phyloP scores from a whole-genome alignment of 2,329 filamentous ascomycete species.

The Monosporascus sp. region DNA sequence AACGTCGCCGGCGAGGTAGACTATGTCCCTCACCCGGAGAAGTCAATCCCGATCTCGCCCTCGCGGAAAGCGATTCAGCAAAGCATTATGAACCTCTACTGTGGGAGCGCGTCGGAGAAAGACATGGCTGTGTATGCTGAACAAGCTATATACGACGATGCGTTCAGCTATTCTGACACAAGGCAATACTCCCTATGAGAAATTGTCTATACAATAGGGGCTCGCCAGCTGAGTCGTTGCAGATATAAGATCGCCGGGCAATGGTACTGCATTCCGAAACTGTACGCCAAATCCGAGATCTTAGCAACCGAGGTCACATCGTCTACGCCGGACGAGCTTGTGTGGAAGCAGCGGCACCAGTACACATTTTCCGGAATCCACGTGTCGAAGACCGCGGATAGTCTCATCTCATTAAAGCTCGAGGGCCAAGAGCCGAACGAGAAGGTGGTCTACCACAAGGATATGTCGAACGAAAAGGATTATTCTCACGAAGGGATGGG shows the following conservation, averaged over 20 bases:
- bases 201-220: too few species aligned
- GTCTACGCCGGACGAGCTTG: constrained; percentile 30
- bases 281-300: constrained; percentile 33
- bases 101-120: constrained; percentile 38
- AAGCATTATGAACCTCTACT: constrained; percentile 38
- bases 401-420: constrained; percentile 33
- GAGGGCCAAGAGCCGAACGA: constrained; percentile 25
- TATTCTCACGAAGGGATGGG: constrained; percentile 40
- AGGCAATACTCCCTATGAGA: constrained; percentile 23
- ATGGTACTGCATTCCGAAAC: constrained; percentile 42
- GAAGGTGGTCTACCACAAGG: constrained; percentile 42
- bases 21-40: constrained; percentile 34
- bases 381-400: constrained; percentile 32
- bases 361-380: constrained; percentile 36
- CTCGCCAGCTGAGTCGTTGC: background rate
- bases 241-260: constrained; percentile 41
- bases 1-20: constrained; percentile 24
- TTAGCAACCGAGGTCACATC: constrained; percentile 36
- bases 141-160: constrained; percentile 41
- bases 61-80: constrained; percentile 34
- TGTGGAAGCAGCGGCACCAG: constrained; percentile 43
- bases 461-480: constrained; percentile 45
- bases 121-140: constrained; percentile 44
- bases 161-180: constrained; percentile 43
- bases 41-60: constrained; percentile 25